Evolutionary conservation across 257 asterid genomes (phyloP), one percentile per base, ranked within the genome.

Genomic region (Agastache rugosa): DNA sequence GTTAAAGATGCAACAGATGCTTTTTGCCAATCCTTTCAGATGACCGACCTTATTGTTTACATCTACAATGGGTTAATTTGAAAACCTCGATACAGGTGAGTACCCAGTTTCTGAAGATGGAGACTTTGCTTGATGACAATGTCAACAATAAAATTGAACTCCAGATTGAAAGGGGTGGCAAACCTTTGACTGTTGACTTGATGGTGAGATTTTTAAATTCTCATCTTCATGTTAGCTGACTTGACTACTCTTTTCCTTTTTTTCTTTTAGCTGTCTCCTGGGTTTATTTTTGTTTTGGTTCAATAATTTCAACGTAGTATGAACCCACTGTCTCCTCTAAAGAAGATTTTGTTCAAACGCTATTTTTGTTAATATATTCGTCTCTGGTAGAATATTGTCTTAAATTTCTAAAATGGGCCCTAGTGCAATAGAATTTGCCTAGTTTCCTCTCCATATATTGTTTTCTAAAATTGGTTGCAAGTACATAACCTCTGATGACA

Each of bases 81-180:
- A 81, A 25, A 77, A 76, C 63, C 68, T 63, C 77, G 77, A 67
- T 85, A 72, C 87, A 95, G 99, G 99, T 95, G 69, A 80, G 85
- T 75, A 95, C 99, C 70, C 99, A 92, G 80, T 95, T 95, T 84
- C 84, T 90, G 83, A 86, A 80, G 89, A 84, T 90, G 96, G 99
- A 92, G 88, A 89, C 73, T 69, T 75, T 92, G 77, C 93, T 95
- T 80, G 99, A 95, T 83, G 97, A 95, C 72, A 83, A 91, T 67
- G 99, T 95, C 71, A 66, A 88, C 79, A 77, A 82, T 60, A 79
- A 87, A 53, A 81, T 92, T 75, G 96, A 95, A 81, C 96, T 95
- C 63, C 96, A 89, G 82, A 88, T 95, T 83, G 99, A 95, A 89
- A 85, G 99, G 84, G 99, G 99, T 63, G 99, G 98, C 78, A 87